These are phyloP conservation scores for Suaeda aralocaspica DNA, from an alignment of 148 eudicot genomes.

Conservation along the genomic window DNA sequence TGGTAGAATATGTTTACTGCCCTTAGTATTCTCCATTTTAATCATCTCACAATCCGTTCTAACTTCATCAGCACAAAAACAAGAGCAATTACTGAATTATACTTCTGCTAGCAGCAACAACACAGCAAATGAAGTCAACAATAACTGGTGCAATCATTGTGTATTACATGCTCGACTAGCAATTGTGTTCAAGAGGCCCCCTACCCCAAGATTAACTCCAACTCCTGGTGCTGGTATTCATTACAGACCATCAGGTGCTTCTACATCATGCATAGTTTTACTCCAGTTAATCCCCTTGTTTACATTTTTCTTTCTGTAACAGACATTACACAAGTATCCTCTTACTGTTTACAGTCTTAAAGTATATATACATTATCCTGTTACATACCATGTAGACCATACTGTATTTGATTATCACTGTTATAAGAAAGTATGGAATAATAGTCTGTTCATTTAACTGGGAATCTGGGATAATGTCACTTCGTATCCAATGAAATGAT, in stretches of 20 bases:
- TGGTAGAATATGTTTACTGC: neutral
- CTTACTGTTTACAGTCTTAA: neutral
- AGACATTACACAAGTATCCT: neutral
- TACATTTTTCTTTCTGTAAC: constrained; percentile 3
- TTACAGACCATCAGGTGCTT: constrained; percentile 15
- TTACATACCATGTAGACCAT: neutral
- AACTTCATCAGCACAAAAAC: neutral
- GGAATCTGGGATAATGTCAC: too few species aligned
- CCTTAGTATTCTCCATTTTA: neutral
- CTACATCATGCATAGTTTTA: neutral
- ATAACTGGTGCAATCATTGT: neutral
- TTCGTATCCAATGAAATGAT: too few species aligned
- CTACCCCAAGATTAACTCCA: constrained; percentile 10
- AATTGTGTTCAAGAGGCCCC: neutral
- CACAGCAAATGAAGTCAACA: neutral
- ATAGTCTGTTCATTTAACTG: too few species aligned
- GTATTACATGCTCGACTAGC: constrained; percentile 3
- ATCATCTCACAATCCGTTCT: neutral
- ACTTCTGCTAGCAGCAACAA: neutral
- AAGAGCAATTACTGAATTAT: neutral
- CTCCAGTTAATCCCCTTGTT: constrained; percentile 5
- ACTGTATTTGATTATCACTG: neutral
- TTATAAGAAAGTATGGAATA: too few species aligned
- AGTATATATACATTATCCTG: neutral
- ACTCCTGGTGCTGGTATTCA: neutral